Base-by-base conservation (phyloP, 306 rosid species). In the Malus orientalis region DNA sequence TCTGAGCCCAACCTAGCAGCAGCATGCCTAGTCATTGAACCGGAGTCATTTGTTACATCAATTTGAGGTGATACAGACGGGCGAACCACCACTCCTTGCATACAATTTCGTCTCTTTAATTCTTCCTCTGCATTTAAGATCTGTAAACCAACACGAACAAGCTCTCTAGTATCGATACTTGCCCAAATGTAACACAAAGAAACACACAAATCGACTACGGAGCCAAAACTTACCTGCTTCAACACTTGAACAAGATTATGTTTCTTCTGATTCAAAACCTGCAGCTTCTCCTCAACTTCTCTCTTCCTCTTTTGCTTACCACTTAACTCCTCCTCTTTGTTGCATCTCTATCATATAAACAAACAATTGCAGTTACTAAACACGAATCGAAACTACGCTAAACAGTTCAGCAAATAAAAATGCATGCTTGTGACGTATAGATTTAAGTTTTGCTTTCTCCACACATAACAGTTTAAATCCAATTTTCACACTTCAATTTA, bases 61-160 rank as follows among this genome's bases (percentile, higher is more conserved):
- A 72, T 82, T 79, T 86, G 96, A 82, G 75, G 88, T 2, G 86
- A 86, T 82, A 63, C 85, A 3, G 91, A 70, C 7, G 93, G 88
- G 59, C 88, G 89, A 83, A 53, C 62, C 1, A 76, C 76, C 70
- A 68, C 79, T 69, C 86, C 95, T 88, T 87, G 95, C 79, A 74
- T 59, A 72, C 79, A 84, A 62, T 55, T 86, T 59, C 93, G 87
- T 69, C 97, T 86, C 85, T 91, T 91, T 15, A 96, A 78, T 80
- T 92, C 99, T 85, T 95, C 99, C 86, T 96, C 99, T 19, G 93
- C 97, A 80, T 82, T 83, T 77, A 96, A 86, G 70, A 96, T 93
- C 99, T 92, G 90, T 51, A 81, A 78, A 85, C 25, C 71, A 78
- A 69, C 69, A 70, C 61, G 74, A 71, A 60, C 20, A 59, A 75